Base-by-base conservation (phyloP, 2,329 filamentous ascomycete genomes). In the Septoria petroselini region DNA sequence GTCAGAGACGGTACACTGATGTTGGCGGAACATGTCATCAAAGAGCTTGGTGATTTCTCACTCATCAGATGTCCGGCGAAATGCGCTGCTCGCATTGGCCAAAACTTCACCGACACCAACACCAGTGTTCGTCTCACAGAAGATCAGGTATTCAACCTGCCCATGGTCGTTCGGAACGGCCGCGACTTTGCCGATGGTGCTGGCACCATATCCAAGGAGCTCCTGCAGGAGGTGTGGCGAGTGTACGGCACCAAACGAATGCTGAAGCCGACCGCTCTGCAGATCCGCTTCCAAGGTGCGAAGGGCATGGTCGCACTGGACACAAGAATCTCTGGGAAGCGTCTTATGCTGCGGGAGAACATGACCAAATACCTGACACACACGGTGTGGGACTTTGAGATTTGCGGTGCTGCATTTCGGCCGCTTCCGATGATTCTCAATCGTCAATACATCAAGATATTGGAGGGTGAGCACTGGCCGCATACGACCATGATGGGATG, bases 231-330 rank as follows among this genome's bases (percentile, higher is more conserved):
- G n/a, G 78, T 91, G 2, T 85, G 82, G 76, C 65, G 70, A 1
- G 62, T 69, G 4, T 68, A 86, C 46, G 76, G 80, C 0, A 65
- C 68, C 25, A 70, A 69, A 18, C 71, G 67, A 19, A 55, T 72
- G 29, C 62, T 71, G 0, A 70, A 71, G 2, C 81, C 86, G 0
- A 86, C 84, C 0, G 82, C 81, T 41, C 80, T 89, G 38, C 89
- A 94, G 60, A 85, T 94, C 35, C 79, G 88, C 2, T 85, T 81
- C 64, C 81, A 75, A 75, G 77, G 86, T 0, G 82, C 81, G 3
- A 94, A 94, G 67, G 88, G 88, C 0, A 88, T 91, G 81, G 74
- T 93, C 0, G 80, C 85, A 0, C 68, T 91, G 0, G 86, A 94
- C 59, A 70, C 74, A 7, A 70, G 74, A 1, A 71, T 91, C 0